Evolutionary conservation across 2,329 filamentous ascomycete species (phyloP).

Genomic region (Lasiodiplodia sp.): DNA sequence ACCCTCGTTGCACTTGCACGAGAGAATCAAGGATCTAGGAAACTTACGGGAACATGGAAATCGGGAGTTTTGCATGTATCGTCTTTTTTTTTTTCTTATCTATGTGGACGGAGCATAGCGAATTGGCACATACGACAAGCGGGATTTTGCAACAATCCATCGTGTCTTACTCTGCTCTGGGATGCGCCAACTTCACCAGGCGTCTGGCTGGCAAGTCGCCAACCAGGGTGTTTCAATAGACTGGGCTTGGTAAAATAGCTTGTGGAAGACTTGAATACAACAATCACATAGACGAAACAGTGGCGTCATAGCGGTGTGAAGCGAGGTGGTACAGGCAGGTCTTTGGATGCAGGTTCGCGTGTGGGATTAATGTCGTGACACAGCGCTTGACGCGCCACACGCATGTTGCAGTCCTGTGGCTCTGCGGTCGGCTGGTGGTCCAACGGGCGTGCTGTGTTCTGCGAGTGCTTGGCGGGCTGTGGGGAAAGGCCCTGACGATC

Average conservation of each 20-base stretch:
- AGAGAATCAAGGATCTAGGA: conserved; percentile 10
- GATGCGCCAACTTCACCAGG: neutral
- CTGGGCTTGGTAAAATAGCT: conserved; percentile 18
- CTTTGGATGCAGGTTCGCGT: neutral
- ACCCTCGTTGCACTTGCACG: conserved; percentile 27
- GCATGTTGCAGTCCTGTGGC: neutral
- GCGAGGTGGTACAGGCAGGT: neutral
- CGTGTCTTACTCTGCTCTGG: neutral
- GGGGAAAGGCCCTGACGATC: conserved; percentile 28
- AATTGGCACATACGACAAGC: neutral
- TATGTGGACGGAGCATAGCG: conserved; percentile 7
- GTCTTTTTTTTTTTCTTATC: neutral
- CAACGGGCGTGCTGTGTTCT: neutral
- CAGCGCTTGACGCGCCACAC: neutral
- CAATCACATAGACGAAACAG: conserved; percentile 8
- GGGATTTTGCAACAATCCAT: neutral
- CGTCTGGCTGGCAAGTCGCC: neutral
- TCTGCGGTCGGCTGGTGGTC: conserved; percentile 11
- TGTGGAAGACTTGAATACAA: conserved; percentile 23
- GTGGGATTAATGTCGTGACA: neutral
- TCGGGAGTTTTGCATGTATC: conserved; percentile 17
- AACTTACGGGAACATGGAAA: conserved; percentile 6
- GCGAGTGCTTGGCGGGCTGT: conserved; percentile 6
- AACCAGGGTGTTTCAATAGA: conserved; percentile 19
- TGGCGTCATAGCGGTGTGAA: conserved; percentile 8